These are phyloP conservation scores for Secale cereale DNA, from an alignment of 176 grass and related monocot species.

Conservation along the genomic window DNA sequence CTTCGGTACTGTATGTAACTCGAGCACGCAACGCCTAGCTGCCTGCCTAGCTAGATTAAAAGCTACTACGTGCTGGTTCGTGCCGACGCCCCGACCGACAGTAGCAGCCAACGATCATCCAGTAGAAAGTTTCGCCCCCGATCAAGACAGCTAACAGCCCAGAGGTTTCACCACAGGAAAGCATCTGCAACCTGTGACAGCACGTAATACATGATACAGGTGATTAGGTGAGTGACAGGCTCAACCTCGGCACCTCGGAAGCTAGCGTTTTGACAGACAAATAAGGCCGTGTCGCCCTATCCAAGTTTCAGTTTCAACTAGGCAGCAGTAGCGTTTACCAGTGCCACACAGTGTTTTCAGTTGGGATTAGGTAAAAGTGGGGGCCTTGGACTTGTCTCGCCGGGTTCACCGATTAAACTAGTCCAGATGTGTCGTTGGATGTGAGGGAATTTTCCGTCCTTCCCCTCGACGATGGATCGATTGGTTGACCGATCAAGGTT, in stretches of 20 bases:
- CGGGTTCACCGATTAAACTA: slow-evolving; percentile 9
- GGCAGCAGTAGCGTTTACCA: too few relatives aligned
- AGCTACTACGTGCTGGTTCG: neutral
- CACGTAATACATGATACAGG: too few relatives aligned
- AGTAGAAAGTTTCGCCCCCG: slow-evolving; percentile 6
- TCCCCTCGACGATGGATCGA: neutral
- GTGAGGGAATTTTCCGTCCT: slow-evolving; percentile 28
- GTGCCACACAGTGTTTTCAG: slow-evolving; percentile 19
- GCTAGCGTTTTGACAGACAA: neutral
- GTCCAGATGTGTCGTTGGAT: slow-evolving; percentile 7
- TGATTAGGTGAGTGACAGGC: too few relatives aligned
- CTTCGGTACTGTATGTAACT: neutral
- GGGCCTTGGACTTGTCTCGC: slow-evolving; percentile 12
- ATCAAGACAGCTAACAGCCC: neutral
- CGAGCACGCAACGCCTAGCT: slow-evolving; percentile 30
- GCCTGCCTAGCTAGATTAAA: neutral
- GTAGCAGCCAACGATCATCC: neutral
- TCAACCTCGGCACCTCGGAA: neutral
- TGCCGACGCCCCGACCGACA: slow-evolving; percentile 27
- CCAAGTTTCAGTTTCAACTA: neutral
- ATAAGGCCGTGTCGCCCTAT: neutral
- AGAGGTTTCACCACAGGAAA: neutral
- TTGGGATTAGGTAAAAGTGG: slow-evolving; percentile 19
- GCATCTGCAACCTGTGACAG: neutral
- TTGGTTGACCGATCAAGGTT: too few relatives aligned